Base-by-base conservation (phyloP, 2,329 filamentous ascomycete species). In the Graphiopsis chlorocephala region DNA sequence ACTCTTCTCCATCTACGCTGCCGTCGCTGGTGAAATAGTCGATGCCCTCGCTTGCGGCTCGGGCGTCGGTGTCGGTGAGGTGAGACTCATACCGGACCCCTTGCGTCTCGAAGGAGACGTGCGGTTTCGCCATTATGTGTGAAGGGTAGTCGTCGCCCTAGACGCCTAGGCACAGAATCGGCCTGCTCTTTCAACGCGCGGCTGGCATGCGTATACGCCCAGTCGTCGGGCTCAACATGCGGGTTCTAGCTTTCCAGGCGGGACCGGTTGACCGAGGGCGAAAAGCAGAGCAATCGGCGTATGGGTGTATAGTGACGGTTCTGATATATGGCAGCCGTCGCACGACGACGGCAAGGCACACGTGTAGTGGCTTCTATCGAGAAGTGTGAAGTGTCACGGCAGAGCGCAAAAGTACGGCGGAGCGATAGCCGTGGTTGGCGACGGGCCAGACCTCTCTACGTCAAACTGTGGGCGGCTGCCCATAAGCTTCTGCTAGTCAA, bases 1-100 rank as follows among this genome's bases (percentile, higher is more conserved):
- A 64, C 20, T 67, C 66, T 20, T 50, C 52, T 20, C 68, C 67
- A 62, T 69, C 66, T 50, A 71, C 68, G 58, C 70, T 69, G 53
- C 70, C 71, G 12, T 71, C 68, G 35, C 66, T 68, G 20, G 70
- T 69, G 67, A 75, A 75, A 64, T 75, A 75, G 67, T 72, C 73
- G 12, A 66, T 25, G 50, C 23, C 28, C 25, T 60, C 65, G 20
- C 14, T 28, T 7, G 52, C 28, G 14, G 38, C n/a, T 11, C 52
- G 38, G 35, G 29, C 35, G 5, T 57, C 45, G 61, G 20, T 57
- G 12, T 33, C 33, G n/a, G 38, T 48, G 20, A 31, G 28, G 28
- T 64, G 28, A 12, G 35, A 48, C 23, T 58, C 52, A 57, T 57
- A 45, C 20, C 61, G 26, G 29, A 47, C 14, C 8, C 50, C 61